Percentiles rank a stretch among this genome's conserved stretches.
phyloP scores from a whole-genome alignment of 805 yeast species.

The Maudiozyma turicensis region DNA sequence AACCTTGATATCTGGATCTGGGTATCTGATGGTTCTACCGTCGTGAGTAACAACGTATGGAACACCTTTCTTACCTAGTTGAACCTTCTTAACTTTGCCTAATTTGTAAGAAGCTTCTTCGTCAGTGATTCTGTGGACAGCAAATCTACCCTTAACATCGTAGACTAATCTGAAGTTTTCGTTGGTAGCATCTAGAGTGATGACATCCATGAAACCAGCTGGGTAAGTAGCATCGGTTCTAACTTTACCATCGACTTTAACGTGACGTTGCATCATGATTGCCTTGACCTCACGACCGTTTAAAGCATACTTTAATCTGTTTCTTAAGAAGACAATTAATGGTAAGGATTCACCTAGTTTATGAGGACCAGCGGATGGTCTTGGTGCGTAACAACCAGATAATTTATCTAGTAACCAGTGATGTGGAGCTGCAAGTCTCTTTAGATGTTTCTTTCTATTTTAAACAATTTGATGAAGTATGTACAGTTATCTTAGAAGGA shows the following conservation, averaged over 20 bases:
- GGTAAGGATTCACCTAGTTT: slow-evolving; percentile 97
- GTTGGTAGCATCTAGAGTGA: slow-evolving; percentile 93
- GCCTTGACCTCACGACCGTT: slow-evolving; percentile 99
- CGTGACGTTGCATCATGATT: slow-evolving; percentile 95
- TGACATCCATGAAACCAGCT: slow-evolving; percentile 99
- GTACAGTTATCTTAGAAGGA: too few species aligned
- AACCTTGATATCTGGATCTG: slow-evolving; percentile 93
- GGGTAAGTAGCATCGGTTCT: slow-evolving; percentile 99
- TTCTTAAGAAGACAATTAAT: slow-evolving; percentile 91
- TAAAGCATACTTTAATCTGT: slow-evolving; percentile 97
- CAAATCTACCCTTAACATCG: slow-evolving; percentile 98
- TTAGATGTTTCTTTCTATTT: slow-evolving; percentile 80
- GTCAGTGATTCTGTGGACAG: slow-evolving; percentile 98
- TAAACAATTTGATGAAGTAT: background rate
- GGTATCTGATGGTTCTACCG: slow-evolving; percentile 99
- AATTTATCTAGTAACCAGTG: slow-evolving; percentile 99
- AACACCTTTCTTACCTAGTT: slow-evolving; percentile 95
- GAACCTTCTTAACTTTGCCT: slow-evolving; percentile 96
- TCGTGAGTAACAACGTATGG: slow-evolving; percentile 99
- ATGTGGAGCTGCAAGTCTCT: slow-evolving; percentile 99
- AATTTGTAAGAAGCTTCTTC: slow-evolving; percentile 98
- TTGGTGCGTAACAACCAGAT: slow-evolving; percentile 99
- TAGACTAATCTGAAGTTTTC: slow-evolving; percentile 98
- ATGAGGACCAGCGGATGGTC: slow-evolving; percentile 99
- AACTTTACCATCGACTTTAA: slow-evolving; percentile 97